A percentile compares a stretch with the other conserved stretches of the same genome.
Conservation (phyloP, 225 moss, liverwort and hornwort genomes). For the Physcomitrellopsis africana region DNA sequence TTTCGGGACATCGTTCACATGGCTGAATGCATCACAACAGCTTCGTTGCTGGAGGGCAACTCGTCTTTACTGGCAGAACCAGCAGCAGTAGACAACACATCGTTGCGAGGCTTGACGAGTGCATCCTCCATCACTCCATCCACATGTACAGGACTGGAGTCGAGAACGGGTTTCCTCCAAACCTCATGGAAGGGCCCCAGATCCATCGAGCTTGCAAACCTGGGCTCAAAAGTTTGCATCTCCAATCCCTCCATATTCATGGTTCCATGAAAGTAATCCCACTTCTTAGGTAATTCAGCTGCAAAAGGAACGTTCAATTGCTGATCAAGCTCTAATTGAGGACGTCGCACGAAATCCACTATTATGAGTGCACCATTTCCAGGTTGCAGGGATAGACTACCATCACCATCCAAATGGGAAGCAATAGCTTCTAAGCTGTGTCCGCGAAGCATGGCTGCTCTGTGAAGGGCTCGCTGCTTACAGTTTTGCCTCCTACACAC, state of each 20-base stretch:
- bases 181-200: conserved; percentile 20
- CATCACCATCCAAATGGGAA: conserved; percentile 32
- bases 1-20: conserved; percentile 17
- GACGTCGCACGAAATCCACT: conserved; percentile 34
- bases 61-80: conserved; percentile 3
- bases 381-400: conserved; percentile 14
- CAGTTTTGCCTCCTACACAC: conserved; percentile 33
- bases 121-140: conserved; percentile 24
- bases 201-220: conserved; percentile 8
- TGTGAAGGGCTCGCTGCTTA: conserved; percentile 37
- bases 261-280: conserved; percentile 12
- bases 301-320: conserved; percentile 4
- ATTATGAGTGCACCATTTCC: conserved; percentile 36
- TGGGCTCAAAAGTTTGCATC: conserved; percentile 19
- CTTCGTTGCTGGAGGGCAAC: conserved; percentile 6
- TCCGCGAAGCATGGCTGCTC: conserved; percentile 48
- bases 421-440: conserved; percentile 28
- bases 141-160: conserved; percentile 17
- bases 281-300: background rate
- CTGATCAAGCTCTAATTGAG: conserved; percentile 20
- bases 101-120: conserved; percentile 31
- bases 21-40: conserved; percentile 20
- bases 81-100: conserved; percentile 8
- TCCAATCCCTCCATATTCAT: background rate
- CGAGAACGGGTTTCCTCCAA: conserved; percentile 26